Evolutionary conservation across 352 stramenopile species (phyloP), one percentile per base, ranked within the genome.

Genomic region (Pythium dissimile): DNA sequence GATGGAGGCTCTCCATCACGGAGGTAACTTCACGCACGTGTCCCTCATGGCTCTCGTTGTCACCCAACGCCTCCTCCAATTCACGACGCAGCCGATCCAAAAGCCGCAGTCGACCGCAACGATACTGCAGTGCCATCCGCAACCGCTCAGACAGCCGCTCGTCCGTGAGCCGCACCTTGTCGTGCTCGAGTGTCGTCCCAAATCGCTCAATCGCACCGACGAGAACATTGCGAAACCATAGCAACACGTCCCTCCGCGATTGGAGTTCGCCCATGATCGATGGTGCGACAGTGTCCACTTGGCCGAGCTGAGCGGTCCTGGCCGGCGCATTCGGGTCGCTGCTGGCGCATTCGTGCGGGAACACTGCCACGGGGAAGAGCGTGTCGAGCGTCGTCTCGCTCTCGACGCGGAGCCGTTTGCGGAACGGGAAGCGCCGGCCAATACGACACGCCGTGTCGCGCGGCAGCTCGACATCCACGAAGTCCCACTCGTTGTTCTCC

Each of bases 401-500:
- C 45, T 89, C 78, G 21, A 88, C 64, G 16, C 75, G 73, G 6
- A 89, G 59, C 13, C 75, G 62, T 27, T 71, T 69, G 43, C 76
- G 62, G 50, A 86, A 86, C 10, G 71, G 71, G 35, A 85, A 69
- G 26, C 69, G 77, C 13, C 51, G 70, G 6, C 68, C 62, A 0
- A 66, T 42, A 10, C 61, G 54, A 1, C 59, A 54, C 39, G 67
- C 16, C 15, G 57, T 61, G 44, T 73, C 61, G 26, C 73, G 82
- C 7, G 71, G 69, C 16, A 91, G 55, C 23, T 77, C 68, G n/a
- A 92, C 35, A 26, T 89, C 80, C 13, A 90, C 69, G 28, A 66
- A 81, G 47, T 90, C 91, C 88, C 89, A 97, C 66, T 96, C 84
- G 41, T 98, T 98, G 44, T 93, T 54, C 8, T 73, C 47, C 20